These are phyloP conservation scores for Rhytidiadelphus loreus DNA, from an alignment of 225 moss, liverwort and hornwort genomes.

Conservation along the genomic window DNA sequence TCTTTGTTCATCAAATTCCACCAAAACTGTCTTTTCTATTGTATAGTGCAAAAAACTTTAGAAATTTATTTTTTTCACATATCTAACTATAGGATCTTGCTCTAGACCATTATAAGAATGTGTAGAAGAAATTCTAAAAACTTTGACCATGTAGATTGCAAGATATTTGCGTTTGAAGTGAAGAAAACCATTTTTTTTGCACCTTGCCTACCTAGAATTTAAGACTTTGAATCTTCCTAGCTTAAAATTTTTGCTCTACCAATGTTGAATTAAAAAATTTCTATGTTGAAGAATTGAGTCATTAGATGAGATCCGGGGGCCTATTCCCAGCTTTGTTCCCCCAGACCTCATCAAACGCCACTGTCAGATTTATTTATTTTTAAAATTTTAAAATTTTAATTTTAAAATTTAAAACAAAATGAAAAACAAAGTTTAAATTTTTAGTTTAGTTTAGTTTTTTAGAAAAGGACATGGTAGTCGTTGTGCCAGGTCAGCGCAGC, in stretches of 20 bases:
- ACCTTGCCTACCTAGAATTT: neutral
- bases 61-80: neutral
- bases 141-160: accelerated
- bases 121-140: neutral
- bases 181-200: accelerated
- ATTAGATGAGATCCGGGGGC: no score
- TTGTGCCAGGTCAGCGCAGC: no score
- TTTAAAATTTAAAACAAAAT: no score
- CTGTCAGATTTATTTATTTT: no score
- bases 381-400: no score
- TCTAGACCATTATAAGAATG: neutral
- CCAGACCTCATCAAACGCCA: no score
- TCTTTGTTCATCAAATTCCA: neutral
- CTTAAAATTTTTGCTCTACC: neutral
- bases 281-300: neutral
- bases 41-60: no score
- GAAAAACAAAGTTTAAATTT: no score
- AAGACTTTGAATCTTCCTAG: neutral
- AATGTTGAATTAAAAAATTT: neutral
- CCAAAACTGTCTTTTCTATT: neutral
- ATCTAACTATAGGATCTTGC: neutral
- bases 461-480: no score
- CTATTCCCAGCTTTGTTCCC: no score
- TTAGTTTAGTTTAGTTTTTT: no score
- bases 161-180: neutral